Base-by-base conservation (phyloP, 108 stramenopile species). In the Aureococcus anophagefferens region DNA sequence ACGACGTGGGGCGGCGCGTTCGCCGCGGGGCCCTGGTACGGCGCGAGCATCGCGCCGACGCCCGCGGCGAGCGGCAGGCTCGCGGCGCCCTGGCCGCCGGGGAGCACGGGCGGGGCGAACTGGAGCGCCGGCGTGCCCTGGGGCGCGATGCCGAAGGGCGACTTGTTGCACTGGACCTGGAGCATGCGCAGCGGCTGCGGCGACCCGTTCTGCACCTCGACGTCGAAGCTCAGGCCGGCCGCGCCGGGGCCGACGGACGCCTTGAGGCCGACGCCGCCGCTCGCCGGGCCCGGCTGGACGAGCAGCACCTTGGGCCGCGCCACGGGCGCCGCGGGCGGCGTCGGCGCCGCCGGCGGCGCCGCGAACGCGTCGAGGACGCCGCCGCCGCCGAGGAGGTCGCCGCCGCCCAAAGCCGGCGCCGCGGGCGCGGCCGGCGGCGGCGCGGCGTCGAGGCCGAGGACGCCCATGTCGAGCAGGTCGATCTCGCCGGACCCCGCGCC, bases 161-260 rank as follows among this genome's bases (percentile, higher is more conserved):
- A 95, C 85, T 97, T 97, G 83, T 98, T 98, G 59, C 97, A 80
- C 85, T 98, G 96, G 72, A 98, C 90, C 30, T 94, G 94, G 63
- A 98, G 75, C 44, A 74, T 84, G 45, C 86, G 79, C 16, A 96
- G 59, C 4, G 94, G 95, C 17, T 83, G 72, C 36, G 80, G 65
- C 34, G 82, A 83, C 31, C 76, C 75, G 71, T 98, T 97, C 30
- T 76, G 69, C 28, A 98, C 75, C 67, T 95, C 87, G 74, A 95
- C 73, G 62, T 96, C 94, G 74, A 97, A 80, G 35, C 40, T 25
- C 68, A 33, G 7, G 51, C 25, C 32, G 37, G 72, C 29, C 69
- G 72, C 40, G 31, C 59, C 29, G 13, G 51, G 7, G 5, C 32
- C 16, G 70, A 69, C 59, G 0, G 44, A 67, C 17, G 30, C 68